A percentile compares a stretch with the other conserved stretches of the same genome.
Conservation (phyloP, 2,329 filamentous ascomycete species). For the Penicillium freii region DNA sequence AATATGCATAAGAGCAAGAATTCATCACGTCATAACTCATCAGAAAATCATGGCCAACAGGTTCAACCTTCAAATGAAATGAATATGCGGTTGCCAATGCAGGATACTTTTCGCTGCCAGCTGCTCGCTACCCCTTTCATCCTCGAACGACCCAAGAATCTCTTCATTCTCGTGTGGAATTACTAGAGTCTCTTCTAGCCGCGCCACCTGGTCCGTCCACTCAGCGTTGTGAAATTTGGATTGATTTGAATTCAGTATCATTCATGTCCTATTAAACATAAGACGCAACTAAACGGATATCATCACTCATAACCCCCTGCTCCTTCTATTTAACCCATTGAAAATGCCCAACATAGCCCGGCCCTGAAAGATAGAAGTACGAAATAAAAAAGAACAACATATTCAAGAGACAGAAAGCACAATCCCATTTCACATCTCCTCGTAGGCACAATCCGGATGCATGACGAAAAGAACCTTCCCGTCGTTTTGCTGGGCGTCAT, state of each 20-base stretch:
- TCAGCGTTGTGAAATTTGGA: not conserved
- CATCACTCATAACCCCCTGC: conserved; percentile 34
- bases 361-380: conserved; percentile 12
- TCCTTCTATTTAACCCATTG: conserved; percentile 25
- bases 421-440: conserved; percentile 56
- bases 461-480: conserved; percentile 73
- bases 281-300: conserved; percentile 26
- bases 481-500: conserved; percentile 46
- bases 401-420: conserved; percentile 12
- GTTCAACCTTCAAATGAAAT: too few relatives aligned
- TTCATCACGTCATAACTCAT: too few relatives aligned
- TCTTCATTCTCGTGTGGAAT: too few relatives aligned
- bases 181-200: too few relatives aligned
- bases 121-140: too few relatives aligned
- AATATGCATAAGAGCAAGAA: too few relatives aligned
- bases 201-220: too few relatives aligned
- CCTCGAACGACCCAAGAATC: too few relatives aligned
- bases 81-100: too few relatives aligned
- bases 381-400: conserved; percentile 6
- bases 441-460: conserved; percentile 89
- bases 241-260: not conserved
- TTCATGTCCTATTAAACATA: conserved; percentile 12
- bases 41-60: too few relatives aligned
- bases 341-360: conserved; percentile 24
- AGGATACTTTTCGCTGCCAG: too few relatives aligned